Evolutionary conservation across 345 rosid genomes (phyloP).

Genomic region (Populus pruinosa): DNA sequence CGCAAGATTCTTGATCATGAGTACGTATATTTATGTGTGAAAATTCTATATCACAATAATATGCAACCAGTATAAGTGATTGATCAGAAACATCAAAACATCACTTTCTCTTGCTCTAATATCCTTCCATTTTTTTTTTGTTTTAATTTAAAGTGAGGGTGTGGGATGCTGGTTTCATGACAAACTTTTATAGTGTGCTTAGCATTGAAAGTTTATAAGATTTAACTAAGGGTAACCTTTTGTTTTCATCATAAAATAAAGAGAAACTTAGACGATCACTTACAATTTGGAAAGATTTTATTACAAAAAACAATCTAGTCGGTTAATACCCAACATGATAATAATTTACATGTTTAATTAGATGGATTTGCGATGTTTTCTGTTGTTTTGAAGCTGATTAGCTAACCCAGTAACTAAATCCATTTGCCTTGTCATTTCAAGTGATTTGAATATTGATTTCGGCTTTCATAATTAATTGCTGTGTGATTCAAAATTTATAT

Average conservation of each 20-base stretch:
- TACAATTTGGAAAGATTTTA: not conserved
- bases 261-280: not conserved
- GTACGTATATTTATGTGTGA: conserved; percentile 43
- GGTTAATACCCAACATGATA: not conserved
- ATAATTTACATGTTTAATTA: not conserved
- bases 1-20: conserved; percentile 56
- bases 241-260: not conserved
- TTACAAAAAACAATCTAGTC: not conserved
- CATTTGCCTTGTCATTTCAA: not conserved
- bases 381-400: not conserved
- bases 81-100: not conserved
- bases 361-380: not conserved
- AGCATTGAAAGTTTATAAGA: not conserved
- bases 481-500: not conserved
- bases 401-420: not conserved
- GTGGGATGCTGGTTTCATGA: not conserved
- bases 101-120: not conserved
- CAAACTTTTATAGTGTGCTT: not conserved
- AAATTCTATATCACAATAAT: not conserved
- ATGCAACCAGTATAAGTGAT: too few species aligned
- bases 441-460: not conserved
- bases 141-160: not conserved
- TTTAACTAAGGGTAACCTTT: not conserved
- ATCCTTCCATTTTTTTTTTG: not conserved
- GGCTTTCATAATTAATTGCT: not conserved